Percentiles rank a stretch among this genome's conserved stretches.
phyloP scores from a whole-genome alignment of 2,329 filamentous ascomycete genomes.

The Arthrobotrys pseudoclavata region DNA sequence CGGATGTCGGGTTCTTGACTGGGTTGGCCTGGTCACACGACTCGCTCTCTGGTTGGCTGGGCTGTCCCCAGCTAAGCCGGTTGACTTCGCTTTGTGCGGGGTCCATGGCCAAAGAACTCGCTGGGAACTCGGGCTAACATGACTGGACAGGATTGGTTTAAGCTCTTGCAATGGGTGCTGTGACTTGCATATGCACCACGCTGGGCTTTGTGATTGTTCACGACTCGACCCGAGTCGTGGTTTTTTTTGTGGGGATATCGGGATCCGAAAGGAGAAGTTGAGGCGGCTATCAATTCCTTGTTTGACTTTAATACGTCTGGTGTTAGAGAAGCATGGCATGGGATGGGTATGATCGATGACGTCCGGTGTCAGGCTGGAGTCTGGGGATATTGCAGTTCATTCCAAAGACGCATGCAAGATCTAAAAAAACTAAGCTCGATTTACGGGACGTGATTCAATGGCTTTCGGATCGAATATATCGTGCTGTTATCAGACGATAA shows the following conservation, averaged over 20 bases:
- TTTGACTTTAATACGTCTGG: not conserved
- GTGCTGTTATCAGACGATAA: conserved; percentile 10
- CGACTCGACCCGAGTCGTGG: not conserved
- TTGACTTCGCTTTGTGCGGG: conserved; percentile 17
- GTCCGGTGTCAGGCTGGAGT: not conserved
- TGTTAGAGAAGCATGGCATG: not conserved
- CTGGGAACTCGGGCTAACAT: not conserved
- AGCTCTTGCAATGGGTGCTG: conserved; percentile 11
- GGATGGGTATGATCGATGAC: conserved; percentile 8
- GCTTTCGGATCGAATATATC: not conserved
- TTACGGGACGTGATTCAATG: not conserved
- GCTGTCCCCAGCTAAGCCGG: conserved; percentile 5
- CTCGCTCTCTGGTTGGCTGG: conserved; percentile 12
- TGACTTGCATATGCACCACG: conserved; percentile 23
- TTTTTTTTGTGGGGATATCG: not conserved
- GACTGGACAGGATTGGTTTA: conserved; percentile 11
- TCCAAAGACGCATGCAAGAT: conserved; percentile 5
- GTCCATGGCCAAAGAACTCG: not conserved
- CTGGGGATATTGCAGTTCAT: not conserved
- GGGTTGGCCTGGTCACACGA: conserved; percentile 28
- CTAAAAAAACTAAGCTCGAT: conserved; percentile 6
- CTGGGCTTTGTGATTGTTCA: conserved; percentile 4
- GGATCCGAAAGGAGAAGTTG: conserved; percentile 2
- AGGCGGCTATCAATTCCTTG: not conserved
- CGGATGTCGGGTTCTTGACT: conserved; percentile 31